Percentiles rank a stretch among this genome's conserved stretches.
Conservation (phyloP, 176 grass and related monocot species). For the Aegilops longissima region DNA sequence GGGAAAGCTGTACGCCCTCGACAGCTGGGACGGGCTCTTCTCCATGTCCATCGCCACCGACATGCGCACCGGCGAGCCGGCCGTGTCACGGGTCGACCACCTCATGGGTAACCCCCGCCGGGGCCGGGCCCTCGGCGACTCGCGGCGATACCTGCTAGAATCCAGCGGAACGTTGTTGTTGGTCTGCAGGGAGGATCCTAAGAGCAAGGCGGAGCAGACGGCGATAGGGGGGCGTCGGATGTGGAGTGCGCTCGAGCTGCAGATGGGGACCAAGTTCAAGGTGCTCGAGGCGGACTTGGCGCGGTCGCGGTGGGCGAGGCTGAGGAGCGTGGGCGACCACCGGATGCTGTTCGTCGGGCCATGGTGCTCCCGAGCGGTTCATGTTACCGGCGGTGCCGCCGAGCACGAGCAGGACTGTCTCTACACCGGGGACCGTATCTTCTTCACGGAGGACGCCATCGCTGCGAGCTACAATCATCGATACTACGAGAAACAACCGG, state of each 20-base stretch:
- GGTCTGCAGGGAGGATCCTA: neutral
- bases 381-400: neutral
- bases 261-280: neutral
- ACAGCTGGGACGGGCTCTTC: neutral
- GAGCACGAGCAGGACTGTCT: neutral
- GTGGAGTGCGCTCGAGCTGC: neutral
- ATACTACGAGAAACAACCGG: neutral
- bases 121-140: neutral
- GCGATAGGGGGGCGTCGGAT: neutral
- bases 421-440: neutral
- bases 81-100: neutral
- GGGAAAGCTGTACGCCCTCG: neutral
- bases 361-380: neutral
- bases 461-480: neutral
- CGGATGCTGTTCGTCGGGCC: neutral
- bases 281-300: neutral
- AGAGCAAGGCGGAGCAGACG: neutral
- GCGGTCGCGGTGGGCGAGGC: neutral
- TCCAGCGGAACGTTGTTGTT: neutral
- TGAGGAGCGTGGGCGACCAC: neutral
- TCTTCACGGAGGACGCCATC: neutral
- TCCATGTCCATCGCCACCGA: neutral
- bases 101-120: neutral
- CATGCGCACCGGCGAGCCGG: neutral
- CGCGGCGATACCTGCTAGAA: neutral